Percentiles rank a stretch among this genome's conserved stretches.
Conservation (phyloP, 1,139 yeast genomes). For the Kodamaea plutei region DNA sequence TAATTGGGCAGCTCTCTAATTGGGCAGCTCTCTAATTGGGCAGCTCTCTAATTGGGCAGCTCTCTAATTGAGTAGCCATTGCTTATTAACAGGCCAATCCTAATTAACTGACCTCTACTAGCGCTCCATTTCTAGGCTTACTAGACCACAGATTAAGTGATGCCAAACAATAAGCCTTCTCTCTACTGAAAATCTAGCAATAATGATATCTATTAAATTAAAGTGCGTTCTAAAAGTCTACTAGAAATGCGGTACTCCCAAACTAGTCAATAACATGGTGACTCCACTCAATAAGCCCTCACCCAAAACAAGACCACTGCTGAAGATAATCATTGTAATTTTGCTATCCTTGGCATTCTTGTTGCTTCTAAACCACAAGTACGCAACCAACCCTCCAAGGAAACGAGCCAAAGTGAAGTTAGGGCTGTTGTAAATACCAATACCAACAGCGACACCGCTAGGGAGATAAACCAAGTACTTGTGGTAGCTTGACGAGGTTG, state of each 20-base stretch:
- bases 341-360: conserved; percentile 31
- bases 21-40: too few relatives aligned
- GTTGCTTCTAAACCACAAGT: conserved; percentile 43
- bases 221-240: too few relatives aligned
- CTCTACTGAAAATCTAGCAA: too few relatives aligned
- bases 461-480: conserved; percentile 62
- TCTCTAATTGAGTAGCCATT: too few relatives aligned
- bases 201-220: too few relatives aligned
- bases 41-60: too few relatives aligned
- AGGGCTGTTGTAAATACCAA: conserved; percentile 92
- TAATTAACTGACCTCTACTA: too few relatives aligned
- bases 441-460: conserved; percentile 94
- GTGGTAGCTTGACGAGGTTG: conserved; percentile 34
- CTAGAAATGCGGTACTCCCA: conserved; percentile 46
- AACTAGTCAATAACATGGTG: conserved; percentile 71
- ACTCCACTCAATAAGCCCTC: conserved; percentile 87
- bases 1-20: too few relatives aligned
- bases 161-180: too few relatives aligned
- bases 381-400: conserved; percentile 78
- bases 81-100: too few relatives aligned
- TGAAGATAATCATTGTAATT: conserved; percentile 76
- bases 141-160: too few relatives aligned
- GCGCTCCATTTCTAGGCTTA: too few relatives aligned
- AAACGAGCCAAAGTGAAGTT: conserved; percentile 91
- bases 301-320: conserved; percentile 90